Percentiles rank a stretch among this genome's conserved stretches.
Conservation (phyloP, 164 flowering plant genomes). For the Protea cynaroides region DNA sequence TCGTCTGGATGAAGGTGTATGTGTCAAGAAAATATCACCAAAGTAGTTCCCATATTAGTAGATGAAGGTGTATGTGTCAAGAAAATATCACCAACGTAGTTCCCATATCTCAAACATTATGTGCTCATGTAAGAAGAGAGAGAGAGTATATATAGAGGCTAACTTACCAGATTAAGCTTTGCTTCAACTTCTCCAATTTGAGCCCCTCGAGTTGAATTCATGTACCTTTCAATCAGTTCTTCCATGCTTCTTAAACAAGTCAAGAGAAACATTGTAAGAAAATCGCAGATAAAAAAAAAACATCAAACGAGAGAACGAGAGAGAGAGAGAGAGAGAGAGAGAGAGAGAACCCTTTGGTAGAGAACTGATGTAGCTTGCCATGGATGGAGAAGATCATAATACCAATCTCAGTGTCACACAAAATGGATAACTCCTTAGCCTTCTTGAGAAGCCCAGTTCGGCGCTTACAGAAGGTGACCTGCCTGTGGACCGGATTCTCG, state of each 20-base stretch:
- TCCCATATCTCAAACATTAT: too few relatives aligned
- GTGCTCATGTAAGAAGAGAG: too few relatives aligned
- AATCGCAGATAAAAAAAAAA: not conserved
- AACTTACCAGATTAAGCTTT: slow-evolving; percentile 32
- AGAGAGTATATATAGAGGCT: too few relatives aligned
- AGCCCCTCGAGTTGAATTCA: slow-evolving; percentile 28
- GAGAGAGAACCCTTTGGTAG: slow-evolving; percentile 50
- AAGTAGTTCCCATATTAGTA: too few relatives aligned
- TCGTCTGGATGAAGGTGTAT: too few relatives aligned
- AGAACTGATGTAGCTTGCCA: slow-evolving; percentile 78
- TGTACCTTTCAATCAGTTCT: slow-evolving; percentile 71
- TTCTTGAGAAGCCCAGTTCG: slow-evolving; percentile 87
- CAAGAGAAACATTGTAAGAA: not conserved
- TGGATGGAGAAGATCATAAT: slow-evolving; percentile 65
- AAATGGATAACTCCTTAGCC: slow-evolving; percentile 87
- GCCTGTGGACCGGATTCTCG: slow-evolving; percentile 81
- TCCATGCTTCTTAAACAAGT: slow-evolving; percentile 49
- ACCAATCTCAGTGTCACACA: slow-evolving; percentile 89
- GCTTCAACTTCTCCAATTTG: slow-evolving; percentile 26
- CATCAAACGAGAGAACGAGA: not conserved
- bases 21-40: too few relatives aligned
- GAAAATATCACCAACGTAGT: too few relatives aligned
- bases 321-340: slow-evolving; percentile 12
- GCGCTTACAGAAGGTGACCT: slow-evolving; percentile 91
- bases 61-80: too few relatives aligned